phyloP scores from a whole-genome alignment of 2,329 filamentous ascomycete species.

The Trichoderma sp. region DNA sequence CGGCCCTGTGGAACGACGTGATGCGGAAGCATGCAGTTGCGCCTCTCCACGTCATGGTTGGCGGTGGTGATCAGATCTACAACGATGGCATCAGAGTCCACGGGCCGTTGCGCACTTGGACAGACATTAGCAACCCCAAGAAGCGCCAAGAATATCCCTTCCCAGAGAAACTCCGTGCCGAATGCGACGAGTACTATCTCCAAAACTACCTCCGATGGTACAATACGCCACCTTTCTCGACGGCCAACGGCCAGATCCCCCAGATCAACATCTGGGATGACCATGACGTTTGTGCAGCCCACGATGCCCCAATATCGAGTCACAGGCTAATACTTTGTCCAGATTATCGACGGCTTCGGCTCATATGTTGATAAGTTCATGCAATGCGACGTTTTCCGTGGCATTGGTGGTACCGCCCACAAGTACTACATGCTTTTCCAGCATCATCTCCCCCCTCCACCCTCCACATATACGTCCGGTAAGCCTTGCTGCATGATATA shows the following conservation, averaged over 20 bases:
- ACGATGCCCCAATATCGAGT: neutral
- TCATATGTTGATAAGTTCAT: constrained; percentile 95
- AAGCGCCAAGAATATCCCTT: constrained; percentile 79
- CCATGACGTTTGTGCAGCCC: constrained; percentile 62
- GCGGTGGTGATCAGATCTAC: constrained; percentile 94
- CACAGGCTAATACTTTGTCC: constrained; percentile 41
- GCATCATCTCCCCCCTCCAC: constrained; percentile 82
- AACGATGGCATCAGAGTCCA: constrained; percentile 87
- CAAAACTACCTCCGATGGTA: constrained; percentile 88
- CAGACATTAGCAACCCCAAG: constrained; percentile 75
- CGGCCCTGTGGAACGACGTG: constrained; percentile 94
- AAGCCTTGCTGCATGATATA: neutral
- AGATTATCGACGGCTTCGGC: constrained; percentile 88
- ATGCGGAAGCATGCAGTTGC: constrained; percentile 71
- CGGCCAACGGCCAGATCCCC: constrained; percentile 85
- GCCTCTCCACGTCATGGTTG: constrained; percentile 94
- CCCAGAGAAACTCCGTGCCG: constrained; percentile 70
- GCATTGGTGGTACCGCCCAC: constrained; percentile 86
- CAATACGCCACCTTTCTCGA: constrained; percentile 75
- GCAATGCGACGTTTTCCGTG: constrained; percentile 85
- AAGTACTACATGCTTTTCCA: constrained; percentile 99
- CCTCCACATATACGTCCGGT: constrained; percentile 82
- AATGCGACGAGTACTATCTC: constrained; percentile 87
- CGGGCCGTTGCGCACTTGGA: constrained; percentile 80
- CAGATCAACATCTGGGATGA: constrained; percentile 99